A percentile compares a stretch with the other conserved stretches of the same genome.
phyloP scores from a whole-genome alignment of 106 monocot genomes.

The Dendrobium nobile region DNA sequence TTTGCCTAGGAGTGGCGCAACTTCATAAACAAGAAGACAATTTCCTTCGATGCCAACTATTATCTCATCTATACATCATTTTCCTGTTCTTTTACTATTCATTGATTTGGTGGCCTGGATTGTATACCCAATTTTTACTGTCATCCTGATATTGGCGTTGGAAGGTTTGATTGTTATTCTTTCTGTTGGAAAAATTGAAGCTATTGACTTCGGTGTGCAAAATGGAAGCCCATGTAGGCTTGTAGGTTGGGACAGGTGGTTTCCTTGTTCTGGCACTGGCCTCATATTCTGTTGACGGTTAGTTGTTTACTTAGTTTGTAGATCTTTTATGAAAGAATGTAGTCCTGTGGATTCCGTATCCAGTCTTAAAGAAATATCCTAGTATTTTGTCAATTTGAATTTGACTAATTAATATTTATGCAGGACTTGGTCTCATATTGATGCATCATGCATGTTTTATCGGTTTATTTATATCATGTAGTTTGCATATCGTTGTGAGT shows the following conservation, averaged over 20 bases:
- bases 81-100: background rate
- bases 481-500: background rate
- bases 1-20: background rate
- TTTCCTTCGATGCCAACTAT: background rate
- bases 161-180: background rate
- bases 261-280: background rate
- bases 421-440: background rate
- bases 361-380: background rate
- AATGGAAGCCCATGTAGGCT: background rate
- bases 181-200: background rate
- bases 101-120: background rate
- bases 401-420: background rate
- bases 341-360: background rate
- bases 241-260: background rate
- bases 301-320: background rate
- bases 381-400: background rate
- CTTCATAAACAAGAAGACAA: background rate
- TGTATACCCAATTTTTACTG: background rate
- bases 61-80: background rate
- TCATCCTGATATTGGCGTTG: background rate
- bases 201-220: background rate
- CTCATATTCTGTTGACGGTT: background rate
- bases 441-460: background rate
- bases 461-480: background rate
- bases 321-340: background rate